Percentiles rank a stretch among this genome's conserved stretches.
Evolutionary conservation across 495 filamentous ascomycete genomes (phyloP).

Genomic region (Copromyces sp.): DNA sequence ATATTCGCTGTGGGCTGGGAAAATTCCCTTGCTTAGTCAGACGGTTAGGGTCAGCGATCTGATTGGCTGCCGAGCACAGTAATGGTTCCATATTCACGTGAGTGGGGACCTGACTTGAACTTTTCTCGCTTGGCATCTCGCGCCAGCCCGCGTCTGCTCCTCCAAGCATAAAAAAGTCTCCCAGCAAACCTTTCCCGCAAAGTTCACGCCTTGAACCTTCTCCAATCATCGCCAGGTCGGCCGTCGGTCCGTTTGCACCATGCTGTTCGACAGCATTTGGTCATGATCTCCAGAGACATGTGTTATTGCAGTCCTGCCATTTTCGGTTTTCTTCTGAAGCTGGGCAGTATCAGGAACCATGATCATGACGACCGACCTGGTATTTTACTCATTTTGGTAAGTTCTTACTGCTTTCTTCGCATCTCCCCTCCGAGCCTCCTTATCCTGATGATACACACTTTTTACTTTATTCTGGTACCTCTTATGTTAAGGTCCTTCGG

Average conservation of each 20-base stretch:
- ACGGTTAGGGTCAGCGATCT: conserved; percentile 10
- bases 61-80: conserved; percentile 5
- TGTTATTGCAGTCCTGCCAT: background rate
- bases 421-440: conserved; percentile 3
- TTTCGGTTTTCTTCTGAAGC: background rate
- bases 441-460: conserved; percentile 39
- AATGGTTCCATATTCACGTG: background rate
- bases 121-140: background rate
- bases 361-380: background rate
- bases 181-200: background rate
- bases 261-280: background rate
- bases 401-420: background rate
- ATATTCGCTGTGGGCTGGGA: conserved; percentile 11
- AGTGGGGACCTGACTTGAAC: background rate
- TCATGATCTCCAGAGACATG: background rate
- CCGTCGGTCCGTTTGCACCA: background rate
- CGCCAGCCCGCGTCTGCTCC: background rate
- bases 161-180: background rate
- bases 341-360: background rate
- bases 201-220: background rate
- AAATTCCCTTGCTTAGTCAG: conserved; percentile 4
- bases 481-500: conserved; percentile 47
- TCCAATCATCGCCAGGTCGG: background rate
- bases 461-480: conserved; percentile 51
- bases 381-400: conserved; percentile 3